Base-by-base conservation (phyloP, 2,329 filamentous ascomycete genomes). In the Fusarium sp. region DNA sequence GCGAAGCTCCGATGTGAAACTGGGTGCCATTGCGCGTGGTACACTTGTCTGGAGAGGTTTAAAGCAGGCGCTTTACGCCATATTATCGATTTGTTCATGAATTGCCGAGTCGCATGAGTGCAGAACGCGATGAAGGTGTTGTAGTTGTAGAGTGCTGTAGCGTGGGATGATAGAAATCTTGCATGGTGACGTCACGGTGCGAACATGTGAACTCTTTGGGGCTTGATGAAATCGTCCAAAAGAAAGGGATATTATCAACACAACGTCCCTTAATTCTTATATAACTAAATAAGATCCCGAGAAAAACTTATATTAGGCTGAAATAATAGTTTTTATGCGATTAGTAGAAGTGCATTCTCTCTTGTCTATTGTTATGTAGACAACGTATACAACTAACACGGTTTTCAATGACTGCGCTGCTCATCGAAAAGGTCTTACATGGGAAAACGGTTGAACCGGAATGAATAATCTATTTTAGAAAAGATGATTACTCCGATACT, bases 131-230 rank as follows among this genome's bases (percentile, higher is more conserved):
- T 42, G 10, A 11, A 31, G 28, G 16, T 35, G 46, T 46, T 46
- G 35, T 49, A 52, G 38, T 57, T 43, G 35, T 26, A 21, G 9
- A 44, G 20, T 69, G 39, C 47, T 41, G 16, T 18, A 38, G 50
- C 44, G 38, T 48, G 46, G 39, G 48, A 47, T 28, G n/a, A 18
- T 26, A 15, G 54, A 52, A 46, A 13, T 43, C 11, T 21, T 18
- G 21, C n/a, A 18, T 44, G 48, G 56, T 74, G 72, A 74, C 72
- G 72, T 74, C 72, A 74, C 41, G 23, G 47, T 41, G 49, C 28
- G 37, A 16, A 26, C 29, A 39, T 44, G 20, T 66, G 48, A 53
- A 61, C 42, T 38, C 57, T 39, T 56, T 38, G 21, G n/a, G 52
- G n/a, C 9, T 38, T 11, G 16, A 12, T 13, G 28, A 16, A 37